Evolutionary conservation across 805 yeast species (phyloP).

Genomic region (Brettanomyces bruxellensis): DNA sequence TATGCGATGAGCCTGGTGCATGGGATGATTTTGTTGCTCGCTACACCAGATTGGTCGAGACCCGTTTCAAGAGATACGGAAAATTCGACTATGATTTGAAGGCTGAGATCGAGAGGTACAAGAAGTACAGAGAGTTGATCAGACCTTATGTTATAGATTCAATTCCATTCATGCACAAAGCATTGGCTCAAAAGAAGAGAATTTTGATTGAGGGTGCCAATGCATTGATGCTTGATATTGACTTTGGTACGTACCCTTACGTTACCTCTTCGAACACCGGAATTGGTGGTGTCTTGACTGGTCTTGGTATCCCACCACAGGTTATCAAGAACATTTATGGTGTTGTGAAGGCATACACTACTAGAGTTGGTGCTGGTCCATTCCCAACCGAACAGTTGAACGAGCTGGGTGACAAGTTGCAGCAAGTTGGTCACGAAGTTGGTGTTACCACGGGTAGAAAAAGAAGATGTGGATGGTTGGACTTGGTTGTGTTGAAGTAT

Average conservation of each 20-base stretch:
- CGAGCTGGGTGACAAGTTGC: slow-evolving; percentile 76
- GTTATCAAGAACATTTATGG: slow-evolving; percentile 77
- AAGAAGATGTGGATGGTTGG: slow-evolving; percentile 99
- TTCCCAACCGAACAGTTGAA: slow-evolving; percentile 97
- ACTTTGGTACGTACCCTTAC: slow-evolving; percentile 96
- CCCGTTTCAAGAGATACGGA: slow-evolving; percentile 88
- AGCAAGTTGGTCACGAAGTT: slow-evolving; percentile 85
- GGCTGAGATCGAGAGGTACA: slow-evolving; percentile 70
- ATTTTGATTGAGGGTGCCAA: slow-evolving; percentile 96
- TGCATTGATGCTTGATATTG: slow-evolving; percentile 95
- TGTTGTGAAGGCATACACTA: slow-evolving; percentile 97
- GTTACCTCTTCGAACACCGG: slow-evolving; percentile 95
- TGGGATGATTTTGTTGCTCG: slow-evolving; percentile 86
- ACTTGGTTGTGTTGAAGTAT: slow-evolving; percentile 87
- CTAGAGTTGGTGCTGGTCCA: slow-evolving; percentile 99
- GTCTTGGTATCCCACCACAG: slow-evolving; percentile 92
- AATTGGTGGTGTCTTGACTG: slow-evolving; percentile 96
- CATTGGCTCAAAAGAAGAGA: slow-evolving; percentile 68
- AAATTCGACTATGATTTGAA: slow-evolving; percentile 82
- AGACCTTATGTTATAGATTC: slow-evolving; percentile 94
- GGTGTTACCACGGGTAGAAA: slow-evolving; percentile 99
- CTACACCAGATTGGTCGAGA: slow-evolving; percentile 66
- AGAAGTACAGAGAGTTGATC: slow-evolving; percentile 59
- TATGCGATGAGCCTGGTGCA: slow-evolving; percentile 78
- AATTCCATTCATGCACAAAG: slow-evolving; percentile 72